These are phyloP conservation scores for Termitomyces sp. DNA, from an alignment of 768 basidiomycete genomes.

Conservation along the genomic window DNA sequence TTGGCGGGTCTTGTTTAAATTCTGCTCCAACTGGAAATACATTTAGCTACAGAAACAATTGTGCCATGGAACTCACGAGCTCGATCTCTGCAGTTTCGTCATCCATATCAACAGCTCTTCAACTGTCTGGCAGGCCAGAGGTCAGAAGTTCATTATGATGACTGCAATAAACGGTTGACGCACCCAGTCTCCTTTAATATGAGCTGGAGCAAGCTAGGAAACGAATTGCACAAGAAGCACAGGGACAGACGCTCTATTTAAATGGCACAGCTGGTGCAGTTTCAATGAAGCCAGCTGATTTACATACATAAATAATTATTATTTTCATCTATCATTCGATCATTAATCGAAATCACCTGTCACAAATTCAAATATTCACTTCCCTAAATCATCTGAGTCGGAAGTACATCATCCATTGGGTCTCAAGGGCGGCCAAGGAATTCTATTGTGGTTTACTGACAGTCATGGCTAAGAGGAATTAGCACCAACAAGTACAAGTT, in stretches of 20 bases:
- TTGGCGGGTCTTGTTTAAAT: slow-evolving; percentile 78
- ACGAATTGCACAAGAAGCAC: neutral
- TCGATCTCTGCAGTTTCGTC: slow-evolving; percentile 75
- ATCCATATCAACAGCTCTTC: slow-evolving; percentile 28
- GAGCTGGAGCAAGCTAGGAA: neutral
- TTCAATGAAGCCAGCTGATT: too few species aligned
- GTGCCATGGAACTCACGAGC: slow-evolving; percentile 34
- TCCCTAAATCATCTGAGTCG: too few species aligned
- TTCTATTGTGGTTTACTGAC: neutral
- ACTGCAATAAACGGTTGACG: neutral
- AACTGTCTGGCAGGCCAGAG: neutral
- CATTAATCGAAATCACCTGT: too few species aligned
- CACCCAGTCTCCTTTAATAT: neutral
- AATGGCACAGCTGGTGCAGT: too few species aligned
- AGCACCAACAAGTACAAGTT: neutral
- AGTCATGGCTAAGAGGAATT: neutral
- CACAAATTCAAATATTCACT: too few species aligned
- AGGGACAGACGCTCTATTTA: too few species aligned
- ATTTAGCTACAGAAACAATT: neutral
- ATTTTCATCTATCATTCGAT: neutral
- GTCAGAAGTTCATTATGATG: neutral
- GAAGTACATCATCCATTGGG: too few species aligned
- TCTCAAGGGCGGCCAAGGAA: neutral
- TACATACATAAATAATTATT: neutral
- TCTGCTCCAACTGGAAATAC: slow-evolving; percentile 69